These are phyloP conservation scores for Penicillium dipodomyicola DNA, from an alignment of 495 filamentous ascomycete genomes.

Conservation along the genomic window DNA sequence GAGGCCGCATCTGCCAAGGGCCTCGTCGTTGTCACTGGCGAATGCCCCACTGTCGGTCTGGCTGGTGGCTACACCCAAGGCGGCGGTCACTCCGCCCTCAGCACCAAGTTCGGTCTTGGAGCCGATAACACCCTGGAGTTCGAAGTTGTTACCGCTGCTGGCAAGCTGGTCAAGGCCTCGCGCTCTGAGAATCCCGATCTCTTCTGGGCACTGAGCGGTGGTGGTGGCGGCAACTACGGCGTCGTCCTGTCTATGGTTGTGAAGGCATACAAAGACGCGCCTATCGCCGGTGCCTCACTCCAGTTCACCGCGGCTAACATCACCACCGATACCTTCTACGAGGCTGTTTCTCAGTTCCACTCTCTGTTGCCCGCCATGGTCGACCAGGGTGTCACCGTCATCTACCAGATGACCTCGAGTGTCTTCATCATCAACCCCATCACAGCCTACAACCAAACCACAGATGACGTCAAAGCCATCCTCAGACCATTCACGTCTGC, in stretches of 20 bases:
- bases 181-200: slow-evolving; percentile 56
- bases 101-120: slow-evolving; percentile 54
- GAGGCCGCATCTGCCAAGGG: slow-evolving; percentile 38
- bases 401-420: slow-evolving; percentile 47
- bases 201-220: slow-evolving; percentile 68
- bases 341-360: slow-evolving; percentile 46
- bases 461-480: slow-evolving; percentile 27
- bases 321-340: slow-evolving; percentile 43
- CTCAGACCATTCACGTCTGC: slow-evolving; percentile 32
- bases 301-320: slow-evolving; percentile 27
- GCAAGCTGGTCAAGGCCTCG: slow-evolving; percentile 52
- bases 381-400: slow-evolving; percentile 48
- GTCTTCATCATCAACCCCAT: slow-evolving; percentile 48
- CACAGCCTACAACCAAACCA: slow-evolving; percentile 37
- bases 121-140: slow-evolving; percentile 64
- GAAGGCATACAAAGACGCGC: slow-evolving; percentile 43
- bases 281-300: slow-evolving; percentile 29
- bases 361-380: slow-evolving; percentile 44
- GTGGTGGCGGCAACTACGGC: slow-evolving; percentile 63
- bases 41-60: slow-evolving; percentile 42
- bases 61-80: slow-evolving; percentile 61
- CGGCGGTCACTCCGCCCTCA: slow-evolving; percentile 61
- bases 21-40: slow-evolving; percentile 35
- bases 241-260: slow-evolving; percentile 56
- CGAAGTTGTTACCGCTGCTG: slow-evolving; percentile 58